Percentiles rank a stretch among this genome's conserved stretches.
phyloP scores from a whole-genome alignment of 345 rosid genomes.

The Eucalyptus cloeziana region DNA sequence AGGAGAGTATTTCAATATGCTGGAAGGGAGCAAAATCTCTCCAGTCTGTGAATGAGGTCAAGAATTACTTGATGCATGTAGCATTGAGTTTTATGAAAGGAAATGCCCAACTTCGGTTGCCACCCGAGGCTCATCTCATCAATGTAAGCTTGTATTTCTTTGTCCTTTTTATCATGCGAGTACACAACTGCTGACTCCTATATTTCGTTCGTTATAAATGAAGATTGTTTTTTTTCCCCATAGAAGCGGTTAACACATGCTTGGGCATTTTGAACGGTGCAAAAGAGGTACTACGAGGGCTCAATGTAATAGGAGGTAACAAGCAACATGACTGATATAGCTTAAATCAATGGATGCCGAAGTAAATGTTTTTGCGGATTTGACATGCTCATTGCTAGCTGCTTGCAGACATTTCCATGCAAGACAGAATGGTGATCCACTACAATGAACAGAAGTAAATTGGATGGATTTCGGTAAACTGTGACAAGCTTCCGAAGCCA shows the following conservation, averaged over 20 bases:
- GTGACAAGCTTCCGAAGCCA: conserved; percentile 48
- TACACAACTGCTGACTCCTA: background rate
- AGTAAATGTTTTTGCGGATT: background rate
- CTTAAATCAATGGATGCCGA: background rate
- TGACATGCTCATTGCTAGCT: background rate
- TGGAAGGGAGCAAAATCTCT: conserved; percentile 65
- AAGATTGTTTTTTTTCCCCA: background rate
- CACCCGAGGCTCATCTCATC: conserved; percentile 64
- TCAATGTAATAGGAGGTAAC: conserved; percentile 53
- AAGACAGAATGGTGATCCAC: conserved; percentile 48
- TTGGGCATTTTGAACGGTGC: conserved; percentile 21
- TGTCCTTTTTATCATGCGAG: background rate
- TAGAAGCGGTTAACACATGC: conserved; percentile 57
- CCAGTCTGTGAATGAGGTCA: conserved; percentile 32
- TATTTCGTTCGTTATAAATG: background rate
- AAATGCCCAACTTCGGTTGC: conserved; percentile 39
- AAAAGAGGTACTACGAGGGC: no score
- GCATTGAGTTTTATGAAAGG: conserved; percentile 24
- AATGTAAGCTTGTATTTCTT: conserved; percentile 27
- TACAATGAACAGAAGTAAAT: conserved; percentile 66
- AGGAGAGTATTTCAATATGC: conserved; percentile 56
- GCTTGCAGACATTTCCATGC: conserved; percentile 15
- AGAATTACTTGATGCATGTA: conserved; percentile 47
- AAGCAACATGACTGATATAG: background rate
- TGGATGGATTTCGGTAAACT: conserved; percentile 51